A percentile compares a stretch with the other conserved stretches of the same genome.
phyloP scores from a whole-genome alignment of 208 protist genomes.

The Tritrichomonas foetus region DNA sequence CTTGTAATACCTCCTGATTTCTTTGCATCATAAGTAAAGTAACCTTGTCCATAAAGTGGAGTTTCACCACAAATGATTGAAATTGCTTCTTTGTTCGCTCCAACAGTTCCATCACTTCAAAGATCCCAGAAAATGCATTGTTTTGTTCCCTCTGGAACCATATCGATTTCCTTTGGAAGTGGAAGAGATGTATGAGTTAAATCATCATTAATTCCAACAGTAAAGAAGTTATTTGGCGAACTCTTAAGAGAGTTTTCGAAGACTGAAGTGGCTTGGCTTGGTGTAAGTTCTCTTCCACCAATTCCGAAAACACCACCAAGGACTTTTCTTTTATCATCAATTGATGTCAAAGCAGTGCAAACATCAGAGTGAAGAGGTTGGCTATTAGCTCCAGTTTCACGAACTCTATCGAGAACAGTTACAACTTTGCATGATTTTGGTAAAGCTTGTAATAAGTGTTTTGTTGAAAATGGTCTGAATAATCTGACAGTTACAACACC shows the following conservation, averaged over 20 bases:
- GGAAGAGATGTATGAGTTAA: constrained; percentile 60
- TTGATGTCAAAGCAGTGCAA: constrained; percentile 34
- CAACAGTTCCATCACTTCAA: constrained; percentile 67
- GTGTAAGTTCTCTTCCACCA: constrained; percentile 66
- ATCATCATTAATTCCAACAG: constrained; percentile 67
- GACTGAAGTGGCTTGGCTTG: constrained; percentile 51
- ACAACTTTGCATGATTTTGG: constrained; percentile 57
- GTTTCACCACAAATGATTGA: constrained; percentile 66
- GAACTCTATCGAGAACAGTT: constrained; percentile 62
- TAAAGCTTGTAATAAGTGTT: constrained; percentile 58
- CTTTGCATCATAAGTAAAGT: constrained; percentile 9
- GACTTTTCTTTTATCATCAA: constrained; percentile 39
- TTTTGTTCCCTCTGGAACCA: background rate
- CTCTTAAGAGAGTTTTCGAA: constrained; percentile 60
- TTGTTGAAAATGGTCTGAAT: constrained; percentile 61
- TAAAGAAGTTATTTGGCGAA: constrained; percentile 61
- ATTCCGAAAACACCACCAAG: constrained; percentile 65
- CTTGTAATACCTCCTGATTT: constrained; percentile 18
- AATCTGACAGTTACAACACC: constrained; percentile 64
- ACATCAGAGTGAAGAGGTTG: constrained; percentile 69
- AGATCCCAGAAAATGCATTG: constrained; percentile 65
- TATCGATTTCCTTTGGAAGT: constrained; percentile 5
- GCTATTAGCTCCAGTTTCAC: constrained; percentile 49
- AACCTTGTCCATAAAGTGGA: constrained; percentile 56
- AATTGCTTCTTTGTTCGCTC: constrained; percentile 69